A percentile compares a stretch with the other conserved stretches of the same genome.
These are phyloP conservation scores for Pseudodiploospora longispora DNA, from an alignment of 2,329 filamentous ascomycete genomes.

Conservation along the genomic window DNA sequence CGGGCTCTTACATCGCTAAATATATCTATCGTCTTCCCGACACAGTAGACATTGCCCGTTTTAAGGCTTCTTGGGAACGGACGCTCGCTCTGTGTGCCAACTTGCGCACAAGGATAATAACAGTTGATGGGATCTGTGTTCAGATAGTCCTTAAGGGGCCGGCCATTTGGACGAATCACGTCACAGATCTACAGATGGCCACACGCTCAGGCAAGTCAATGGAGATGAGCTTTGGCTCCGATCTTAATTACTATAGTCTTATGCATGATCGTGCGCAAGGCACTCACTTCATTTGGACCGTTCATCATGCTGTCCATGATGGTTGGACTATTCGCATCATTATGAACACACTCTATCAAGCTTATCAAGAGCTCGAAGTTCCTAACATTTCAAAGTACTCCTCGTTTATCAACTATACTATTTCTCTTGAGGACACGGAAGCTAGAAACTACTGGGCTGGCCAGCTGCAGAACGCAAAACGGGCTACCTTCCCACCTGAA, in stretches of 20 bases:
- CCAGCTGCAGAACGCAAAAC: not conserved
- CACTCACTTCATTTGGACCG: slow-evolving; percentile 15
- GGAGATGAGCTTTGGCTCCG: slow-evolving; percentile 5
- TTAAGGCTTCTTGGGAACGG: slow-evolving; percentile 9
- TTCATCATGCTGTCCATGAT: slow-evolving; percentile 22
- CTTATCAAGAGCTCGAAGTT: slow-evolving; percentile 2
- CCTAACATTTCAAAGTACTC: slow-evolving; percentile 1
- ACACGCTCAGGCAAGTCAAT: too few species aligned
- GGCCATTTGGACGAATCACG: too few species aligned
- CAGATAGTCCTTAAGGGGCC: not conserved
- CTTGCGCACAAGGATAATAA: slow-evolving; percentile 12
- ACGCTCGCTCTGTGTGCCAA: not conserved
- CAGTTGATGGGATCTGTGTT: not conserved
- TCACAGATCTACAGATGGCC: too few species aligned
- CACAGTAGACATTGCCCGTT: not conserved
- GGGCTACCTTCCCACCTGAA: not conserved
- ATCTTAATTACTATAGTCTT: not conserved
- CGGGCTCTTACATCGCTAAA: slow-evolving; percentile 7
- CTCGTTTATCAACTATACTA: slow-evolving; percentile 1
- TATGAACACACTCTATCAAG: slow-evolving; percentile 7
- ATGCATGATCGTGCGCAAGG: not conserved
- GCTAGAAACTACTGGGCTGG: not conserved
- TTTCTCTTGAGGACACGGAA: not conserved
- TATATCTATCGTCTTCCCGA: not conserved
- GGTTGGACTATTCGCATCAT: slow-evolving; percentile 17